Conservation (phyloP, 2,329 filamentous ascomycete species). For the Penicillium sp. region DNA sequence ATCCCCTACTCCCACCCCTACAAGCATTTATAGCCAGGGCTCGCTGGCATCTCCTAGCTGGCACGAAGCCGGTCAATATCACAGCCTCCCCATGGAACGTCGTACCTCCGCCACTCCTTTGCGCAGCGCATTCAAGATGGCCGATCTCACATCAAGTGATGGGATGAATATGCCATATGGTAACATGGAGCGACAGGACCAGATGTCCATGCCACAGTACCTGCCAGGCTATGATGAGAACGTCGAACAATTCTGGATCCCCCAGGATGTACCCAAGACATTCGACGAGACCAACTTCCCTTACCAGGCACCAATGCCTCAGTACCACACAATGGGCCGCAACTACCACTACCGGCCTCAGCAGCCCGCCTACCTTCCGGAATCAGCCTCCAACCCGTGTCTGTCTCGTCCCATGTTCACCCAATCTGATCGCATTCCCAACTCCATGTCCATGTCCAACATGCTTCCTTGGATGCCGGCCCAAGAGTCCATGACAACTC, state of each 20-base stretch:
- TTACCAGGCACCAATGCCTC: slow-evolving; percentile 34
- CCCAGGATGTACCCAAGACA: slow-evolving; percentile 36
- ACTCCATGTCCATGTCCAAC: slow-evolving; percentile 38
- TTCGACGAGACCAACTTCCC: slow-evolving; percentile 34
- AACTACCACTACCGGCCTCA: slow-evolving; percentile 35
- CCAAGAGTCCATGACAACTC: slow-evolving; percentile 32
- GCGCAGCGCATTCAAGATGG: slow-evolving; percentile 35
- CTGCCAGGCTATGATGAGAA: slow-evolving; percentile 39
- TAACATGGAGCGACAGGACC: slow-evolving; percentile 34
- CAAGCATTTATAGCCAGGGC: slow-evolving; percentile 39
- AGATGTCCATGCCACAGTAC: slow-evolving; percentile 36
- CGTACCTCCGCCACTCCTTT: slow-evolving; percentile 30
- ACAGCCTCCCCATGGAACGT: slow-evolving; percentile 30
- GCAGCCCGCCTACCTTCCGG: slow-evolving; percentile 34
- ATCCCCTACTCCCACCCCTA: slow-evolving; percentile 40
- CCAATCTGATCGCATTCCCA: slow-evolving; percentile 34
- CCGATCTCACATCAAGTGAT: slow-evolving; percentile 35
- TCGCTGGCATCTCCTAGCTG: slow-evolving; percentile 38
- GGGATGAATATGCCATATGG: slow-evolving; percentile 33
- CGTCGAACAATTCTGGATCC: slow-evolving; percentile 39
- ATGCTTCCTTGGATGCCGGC: slow-evolving; percentile 39
- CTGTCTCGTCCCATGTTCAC: slow-evolving; percentile 40
- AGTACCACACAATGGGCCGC: slow-evolving; percentile 36
- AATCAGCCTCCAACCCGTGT: slow-evolving; percentile 40
- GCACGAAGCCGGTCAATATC: slow-evolving; percentile 32